Percentiles rank a stretch among this genome's conserved stretches.
These are phyloP conservation scores for Saccharomycopsis sp. DNA, from an alignment of 805 yeast genomes.

Conservation along the genomic window DNA sequence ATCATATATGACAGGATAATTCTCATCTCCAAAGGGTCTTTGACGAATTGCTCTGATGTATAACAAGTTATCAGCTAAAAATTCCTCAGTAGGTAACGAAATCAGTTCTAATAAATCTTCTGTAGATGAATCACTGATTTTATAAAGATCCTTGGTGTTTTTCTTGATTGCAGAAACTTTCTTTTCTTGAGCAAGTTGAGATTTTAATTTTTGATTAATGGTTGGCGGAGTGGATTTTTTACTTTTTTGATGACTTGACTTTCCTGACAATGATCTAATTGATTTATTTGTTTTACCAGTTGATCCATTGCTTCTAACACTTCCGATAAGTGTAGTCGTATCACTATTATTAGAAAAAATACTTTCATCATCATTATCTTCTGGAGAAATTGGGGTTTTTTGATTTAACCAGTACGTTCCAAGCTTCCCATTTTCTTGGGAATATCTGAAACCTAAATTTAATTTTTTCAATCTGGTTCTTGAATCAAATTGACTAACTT, in stretches of 20 bases:
- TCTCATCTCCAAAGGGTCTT: conserved; percentile 29
- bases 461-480: conserved; percentile 56
- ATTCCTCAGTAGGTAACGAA: conserved; percentile 22
- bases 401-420: conserved; percentile 68
- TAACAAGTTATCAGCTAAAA: conserved; percentile 26
- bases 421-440: conserved; percentile 50
- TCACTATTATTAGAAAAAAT: neutral
- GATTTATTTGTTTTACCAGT: neutral
- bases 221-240: neutral
- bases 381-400: neutral
- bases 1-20: conserved; percentile 32
- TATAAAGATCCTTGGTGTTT: conserved; percentile 10
- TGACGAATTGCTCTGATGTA: conserved; percentile 27
- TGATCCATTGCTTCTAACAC: neutral
- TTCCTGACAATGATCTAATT: too few relatives aligned
- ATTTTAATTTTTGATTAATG: conserved; percentile 7
- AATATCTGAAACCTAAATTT: conserved; percentile 74
- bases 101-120: conserved; percentile 2
- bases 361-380: conserved; percentile 2
- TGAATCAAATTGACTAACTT: conserved; percentile 59
- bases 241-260: neutral
- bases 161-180: conserved; percentile 12
- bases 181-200: conserved; percentile 13
- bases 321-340: neutral
- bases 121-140: conserved; percentile 3